Evolutionary conservation across 768 basidiomycete genomes (phyloP), one percentile per base, ranked within the genome.

Genomic region (Arthromyces matolae): DNA sequence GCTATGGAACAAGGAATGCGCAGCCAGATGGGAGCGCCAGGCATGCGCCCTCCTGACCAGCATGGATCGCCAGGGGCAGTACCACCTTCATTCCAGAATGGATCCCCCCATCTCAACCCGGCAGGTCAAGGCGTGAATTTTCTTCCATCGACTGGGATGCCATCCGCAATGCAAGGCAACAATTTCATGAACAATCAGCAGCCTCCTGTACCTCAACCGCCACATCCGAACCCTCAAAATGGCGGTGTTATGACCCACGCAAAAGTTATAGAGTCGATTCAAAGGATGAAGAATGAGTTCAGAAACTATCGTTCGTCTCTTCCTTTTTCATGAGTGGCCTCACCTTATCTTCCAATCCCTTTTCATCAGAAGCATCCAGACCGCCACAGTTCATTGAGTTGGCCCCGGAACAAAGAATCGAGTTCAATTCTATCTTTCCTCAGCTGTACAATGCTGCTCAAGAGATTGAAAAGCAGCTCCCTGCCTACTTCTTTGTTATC

Each of bases 401-500:
- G 22, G 71, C 81, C 4, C 67, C 73, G 8, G 79, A 81, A 1
- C 81, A 80, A 48, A 71, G 78, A 35, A 48, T 67, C 34, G 81
- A 81, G 45, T 87, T 77, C 54, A 75, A 71, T 43, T 57, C 60
- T 19, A 33, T 75, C 5, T 66, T 86, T 23, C 81, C 83, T 40
- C 69, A 75, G 28, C 57, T 81, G 13, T 61, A 61, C 58, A 77
- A 71, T 41, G 58, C 68, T 41, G 69, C 71, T 32, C 36, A 39
- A 10, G 81, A 84, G 0, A 62, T 83, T 19, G 80, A 86, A 3
- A 36, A 47, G 28, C 80, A 72, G 53, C 63, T 88, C 13, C 68
- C 69, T 3, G 63, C 78, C 65, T 71, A 75, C 52, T 63, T 66
- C 43, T 57, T 71, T 18, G 60, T 81, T 35, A 55, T 79, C 38